Percentiles rank a stretch among this genome's conserved stretches.
Conservation (phyloP, 1,284 basidiomycete species). For the Cryptococcus hybrid region DNA sequence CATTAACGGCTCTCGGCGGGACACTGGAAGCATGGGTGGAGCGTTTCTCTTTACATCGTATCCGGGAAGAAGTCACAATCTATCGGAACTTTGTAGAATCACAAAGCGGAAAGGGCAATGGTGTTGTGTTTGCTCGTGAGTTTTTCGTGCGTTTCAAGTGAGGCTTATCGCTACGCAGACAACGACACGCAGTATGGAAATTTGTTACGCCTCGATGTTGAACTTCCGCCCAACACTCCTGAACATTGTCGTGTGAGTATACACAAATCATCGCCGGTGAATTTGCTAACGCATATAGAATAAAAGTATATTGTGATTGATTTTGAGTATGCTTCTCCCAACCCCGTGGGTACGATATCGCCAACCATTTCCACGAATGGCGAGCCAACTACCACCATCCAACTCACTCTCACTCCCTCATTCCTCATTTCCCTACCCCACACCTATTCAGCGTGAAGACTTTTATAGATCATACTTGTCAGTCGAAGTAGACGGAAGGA, state of each 20-base stretch:
- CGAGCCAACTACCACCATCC: slow-evolving; percentile 77
- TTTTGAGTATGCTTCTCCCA: slow-evolving; percentile 89
- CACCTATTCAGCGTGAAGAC: slow-evolving; percentile 65
- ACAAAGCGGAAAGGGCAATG: slow-evolving; percentile 36
- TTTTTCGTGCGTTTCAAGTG: neutral
- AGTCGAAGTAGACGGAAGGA: slow-evolving; percentile 30
- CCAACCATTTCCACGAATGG: slow-evolving; percentile 96
- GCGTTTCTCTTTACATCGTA: slow-evolving; percentile 37
- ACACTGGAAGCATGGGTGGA: slow-evolving; percentile 44
- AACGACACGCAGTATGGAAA: slow-evolving; percentile 96
- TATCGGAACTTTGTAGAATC: slow-evolving; percentile 42
- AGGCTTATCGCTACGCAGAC: slow-evolving; percentile 55
- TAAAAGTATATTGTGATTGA: slow-evolving; percentile 85
- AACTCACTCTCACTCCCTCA: slow-evolving; percentile 67
- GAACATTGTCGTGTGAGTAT: slow-evolving; percentile 49
- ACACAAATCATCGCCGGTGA: slow-evolving; percentile 18
- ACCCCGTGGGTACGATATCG: slow-evolving; percentile 87
- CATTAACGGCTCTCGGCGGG: slow-evolving; percentile 28
- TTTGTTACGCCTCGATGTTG: slow-evolving; percentile 66
- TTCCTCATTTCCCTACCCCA: slow-evolving; percentile 70
- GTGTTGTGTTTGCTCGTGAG: slow-evolving; percentile 49
- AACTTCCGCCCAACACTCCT: slow-evolving; percentile 52
- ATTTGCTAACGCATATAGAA: neutral
- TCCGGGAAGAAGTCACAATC: slow-evolving; percentile 41
- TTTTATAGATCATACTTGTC: slow-evolving; percentile 81